Evolutionary conservation across 2,329 filamentous ascomycete genomes (phyloP).

Genomic region (Aspergillus aculeatus): DNA sequence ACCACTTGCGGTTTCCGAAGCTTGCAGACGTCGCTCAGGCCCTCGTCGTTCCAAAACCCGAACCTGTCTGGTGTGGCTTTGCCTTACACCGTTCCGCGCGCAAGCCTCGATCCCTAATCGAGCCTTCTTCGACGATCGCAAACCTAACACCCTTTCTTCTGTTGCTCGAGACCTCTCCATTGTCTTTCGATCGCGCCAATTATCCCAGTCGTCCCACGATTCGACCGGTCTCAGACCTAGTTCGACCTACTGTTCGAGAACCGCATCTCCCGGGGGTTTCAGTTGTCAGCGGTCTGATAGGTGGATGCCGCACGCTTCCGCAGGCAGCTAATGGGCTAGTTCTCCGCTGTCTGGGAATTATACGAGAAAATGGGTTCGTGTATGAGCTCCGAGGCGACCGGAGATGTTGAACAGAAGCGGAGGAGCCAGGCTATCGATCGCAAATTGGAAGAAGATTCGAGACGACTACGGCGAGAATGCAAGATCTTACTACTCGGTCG

Average conservation of each 20-base stretch:
- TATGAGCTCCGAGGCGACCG: slow-evolving; percentile 77
- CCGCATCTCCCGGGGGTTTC: slow-evolving; percentile 8
- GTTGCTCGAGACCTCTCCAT: not conserved
- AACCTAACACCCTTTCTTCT: slow-evolving; percentile 12
- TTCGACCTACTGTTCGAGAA: slow-evolving; percentile 5
- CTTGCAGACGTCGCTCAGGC: slow-evolving; percentile 23
- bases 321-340: slow-evolving; percentile 24
- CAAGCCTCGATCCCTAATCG: slow-evolving; percentile 21
- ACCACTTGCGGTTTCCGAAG: slow-evolving; percentile 20
- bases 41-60: slow-evolving; percentile 17
- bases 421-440: slow-evolving; percentile 94
- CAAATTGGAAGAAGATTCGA: slow-evolving; percentile 89
- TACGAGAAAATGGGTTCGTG: slow-evolving; percentile 75
- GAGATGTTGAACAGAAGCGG: slow-evolving; percentile 91
- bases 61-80: slow-evolving; percentile 12
- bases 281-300: slow-evolving; percentile 23
- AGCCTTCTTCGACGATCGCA: slow-evolving; percentile 13
- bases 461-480: slow-evolving; percentile 91
- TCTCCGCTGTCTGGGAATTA: slow-evolving; percentile 23
- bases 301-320: slow-evolving; percentile 28
- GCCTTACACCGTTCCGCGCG: slow-evolving; percentile 14
- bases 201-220: not conserved
- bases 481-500: slow-evolving; percentile 92
- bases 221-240: slow-evolving; percentile 3
- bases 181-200: slow-evolving; percentile 11